These are phyloP conservation scores for Barnettozyma vustinii DNA, from an alignment of 805 yeast genomes.

Conservation along the genomic window DNA sequence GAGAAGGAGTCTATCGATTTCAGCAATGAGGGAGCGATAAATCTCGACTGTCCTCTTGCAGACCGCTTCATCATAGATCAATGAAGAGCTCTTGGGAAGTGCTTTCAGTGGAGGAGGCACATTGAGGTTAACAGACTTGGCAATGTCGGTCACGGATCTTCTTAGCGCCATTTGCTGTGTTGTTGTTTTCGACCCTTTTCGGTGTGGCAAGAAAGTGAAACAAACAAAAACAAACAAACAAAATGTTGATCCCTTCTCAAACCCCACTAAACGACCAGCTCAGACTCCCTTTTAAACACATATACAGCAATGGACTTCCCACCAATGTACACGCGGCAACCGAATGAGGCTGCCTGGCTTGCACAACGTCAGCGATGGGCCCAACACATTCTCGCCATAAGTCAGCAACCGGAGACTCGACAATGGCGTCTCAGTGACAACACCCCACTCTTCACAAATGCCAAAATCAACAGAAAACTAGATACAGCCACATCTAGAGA, in stretches of 20 bases:
- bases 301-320: slow-evolving; percentile 51
- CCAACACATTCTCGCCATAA: slow-evolving; percentile 47
- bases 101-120: background rate
- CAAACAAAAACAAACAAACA: background rate
- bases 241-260: background rate
- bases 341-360: slow-evolving; percentile 69
- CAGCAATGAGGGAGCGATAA: slow-evolving; percentile 18
- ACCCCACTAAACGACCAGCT: background rate
- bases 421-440: background rate
- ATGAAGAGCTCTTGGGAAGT: background rate
- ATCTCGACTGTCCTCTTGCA: slow-evolving; percentile 24
- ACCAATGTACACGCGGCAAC: slow-evolving; percentile 88
- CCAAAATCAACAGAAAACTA: slow-evolving; percentile 45
- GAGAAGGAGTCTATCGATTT: slow-evolving; percentile 28
- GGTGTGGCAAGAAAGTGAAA: background rate
- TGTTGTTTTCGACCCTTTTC: background rate
- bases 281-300: slow-evolving; percentile 4
- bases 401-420: slow-evolving; percentile 8
- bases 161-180: background rate
- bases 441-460: slow-evolving; percentile 42
- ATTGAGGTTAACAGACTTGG: background rate
- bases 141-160: background rate
- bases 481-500: slow-evolving; percentile 49
- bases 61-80: background rate
- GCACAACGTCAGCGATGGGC: slow-evolving; percentile 82